Conservation (phyloP, 306 rosid species). For the Cicer bijugum region DNA sequence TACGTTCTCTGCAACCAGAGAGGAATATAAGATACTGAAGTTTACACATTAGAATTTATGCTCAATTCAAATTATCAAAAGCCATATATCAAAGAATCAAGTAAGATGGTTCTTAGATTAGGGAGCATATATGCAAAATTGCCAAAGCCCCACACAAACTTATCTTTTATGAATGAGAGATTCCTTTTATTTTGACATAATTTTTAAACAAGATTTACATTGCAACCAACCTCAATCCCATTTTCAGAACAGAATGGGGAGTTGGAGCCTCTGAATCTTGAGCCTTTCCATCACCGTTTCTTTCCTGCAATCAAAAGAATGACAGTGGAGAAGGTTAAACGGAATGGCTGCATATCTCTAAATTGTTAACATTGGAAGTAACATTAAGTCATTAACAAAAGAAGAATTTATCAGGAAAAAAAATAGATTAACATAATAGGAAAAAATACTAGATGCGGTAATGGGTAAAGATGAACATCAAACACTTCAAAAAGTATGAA, state of each 20-base stretch:
- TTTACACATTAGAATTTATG: constrained; percentile 20
- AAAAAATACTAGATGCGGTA: neutral
- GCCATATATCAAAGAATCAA: constrained; percentile 41
- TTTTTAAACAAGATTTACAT: constrained; percentile 26
- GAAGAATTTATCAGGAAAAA: neutral
- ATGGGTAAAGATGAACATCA: constrained; percentile 29
- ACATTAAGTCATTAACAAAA: neutral
- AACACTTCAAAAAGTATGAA: neutral
- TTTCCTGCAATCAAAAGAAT: constrained; percentile 67
- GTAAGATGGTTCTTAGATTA: constrained; percentile 30
- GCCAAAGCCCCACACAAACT: constrained; percentile 4
- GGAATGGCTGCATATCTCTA: constrained; percentile 21
- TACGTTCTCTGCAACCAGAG: constrained; percentile 76
- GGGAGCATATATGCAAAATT: constrained; percentile 17
- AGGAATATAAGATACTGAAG: constrained; percentile 39
- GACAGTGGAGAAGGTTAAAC: constrained; percentile 37
- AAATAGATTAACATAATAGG: neutral
- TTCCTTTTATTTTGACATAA: constrained; percentile 29
- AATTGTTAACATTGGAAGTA: constrained; percentile 31
- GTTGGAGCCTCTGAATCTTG: constrained; percentile 83
- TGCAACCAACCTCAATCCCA: constrained; percentile 78
- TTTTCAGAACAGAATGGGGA: constrained; percentile 74
- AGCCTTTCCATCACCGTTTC: constrained; percentile 75
- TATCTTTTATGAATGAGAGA: constrained; percentile 24
- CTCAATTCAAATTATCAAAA: constrained; percentile 30